Percentiles rank a stretch among this genome's conserved stretches.
These are phyloP conservation scores for Colletotrichum liaoningense DNA, from an alignment of 2,329 filamentous ascomycete genomes.

Conservation along the genomic window DNA sequence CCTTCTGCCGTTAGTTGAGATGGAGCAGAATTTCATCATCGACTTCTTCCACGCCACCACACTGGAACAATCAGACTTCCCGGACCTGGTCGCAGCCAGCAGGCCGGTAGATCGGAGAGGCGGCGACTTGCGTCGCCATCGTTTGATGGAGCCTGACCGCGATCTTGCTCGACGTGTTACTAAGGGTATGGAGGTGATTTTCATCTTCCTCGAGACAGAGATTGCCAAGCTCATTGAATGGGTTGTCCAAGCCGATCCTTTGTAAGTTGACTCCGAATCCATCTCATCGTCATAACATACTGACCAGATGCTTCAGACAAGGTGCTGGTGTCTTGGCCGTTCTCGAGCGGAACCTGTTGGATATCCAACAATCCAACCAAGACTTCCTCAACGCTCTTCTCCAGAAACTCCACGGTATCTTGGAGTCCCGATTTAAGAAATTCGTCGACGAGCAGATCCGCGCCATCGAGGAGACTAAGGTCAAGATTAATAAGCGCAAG, in stretches of 20 bases:
- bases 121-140: slow-evolving; percentile 78
- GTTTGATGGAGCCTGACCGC: slow-evolving; percentile 89
- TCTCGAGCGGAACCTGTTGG: slow-evolving; percentile 81
- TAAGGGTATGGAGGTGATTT: slow-evolving; percentile 90
- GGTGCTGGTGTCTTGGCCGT: slow-evolving; percentile 87
- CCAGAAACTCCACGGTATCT: slow-evolving; percentile 80
- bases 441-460: slow-evolving; percentile 96
- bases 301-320: slow-evolving; percentile 67
- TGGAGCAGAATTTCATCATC: slow-evolving; percentile 97
- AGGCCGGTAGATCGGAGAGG: slow-evolving; percentile 76
- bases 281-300: neutral
- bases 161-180: slow-evolving; percentile 86
- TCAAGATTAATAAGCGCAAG: slow-evolving; percentile 98
- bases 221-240: slow-evolving; percentile 85
- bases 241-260: slow-evolving; percentile 81
- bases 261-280: slow-evolving; percentile 67
- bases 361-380: slow-evolving; percentile 90
- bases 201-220: slow-evolving; percentile 83
- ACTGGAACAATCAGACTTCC: slow-evolving; percentile 82
- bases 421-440: slow-evolving; percentile 82
- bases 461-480: slow-evolving; percentile 97
- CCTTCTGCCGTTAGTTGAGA: slow-evolving; percentile 83
- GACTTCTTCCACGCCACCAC: slow-evolving; percentile 97
- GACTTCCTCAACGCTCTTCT: slow-evolving; percentile 86
- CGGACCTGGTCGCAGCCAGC: slow-evolving; percentile 77